Conservation (phyloP, 1,284 basidiomycete species). For the Irpex lacteus region DNA sequence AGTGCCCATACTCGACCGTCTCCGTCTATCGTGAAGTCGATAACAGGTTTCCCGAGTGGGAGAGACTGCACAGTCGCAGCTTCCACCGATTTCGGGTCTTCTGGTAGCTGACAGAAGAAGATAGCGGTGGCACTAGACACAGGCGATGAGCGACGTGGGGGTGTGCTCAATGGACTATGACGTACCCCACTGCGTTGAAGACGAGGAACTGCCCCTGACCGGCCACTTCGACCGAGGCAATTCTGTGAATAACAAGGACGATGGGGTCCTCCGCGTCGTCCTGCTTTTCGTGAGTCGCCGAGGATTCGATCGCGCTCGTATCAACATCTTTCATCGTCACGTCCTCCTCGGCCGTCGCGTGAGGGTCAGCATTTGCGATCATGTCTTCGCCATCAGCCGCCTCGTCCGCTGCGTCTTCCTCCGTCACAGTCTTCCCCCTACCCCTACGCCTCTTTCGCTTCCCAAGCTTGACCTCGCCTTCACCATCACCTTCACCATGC, state of each 20-base stretch:
- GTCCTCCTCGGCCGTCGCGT: slow-evolving; percentile 18
- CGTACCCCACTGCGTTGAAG: slow-evolving; percentile 68
- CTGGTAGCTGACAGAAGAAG: slow-evolving; percentile 47
- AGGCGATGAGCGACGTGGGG: slow-evolving; percentile 1
- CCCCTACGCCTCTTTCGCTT: slow-evolving; percentile 15
- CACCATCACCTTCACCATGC: slow-evolving; percentile 36
- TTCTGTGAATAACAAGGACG: slow-evolving; percentile 53
- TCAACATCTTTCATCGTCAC: slow-evolving; percentile 18
- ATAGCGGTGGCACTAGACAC: slow-evolving; percentile 62
- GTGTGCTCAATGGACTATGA: background rate
- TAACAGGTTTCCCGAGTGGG: slow-evolving; percentile 54
- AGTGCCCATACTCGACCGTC: slow-evolving; percentile 45
- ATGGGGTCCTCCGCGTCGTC: slow-evolving; percentile 22
- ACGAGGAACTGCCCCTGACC: slow-evolving; percentile 41
- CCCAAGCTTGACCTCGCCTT: slow-evolving; percentile 26
- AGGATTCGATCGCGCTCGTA: slow-evolving; percentile 20
- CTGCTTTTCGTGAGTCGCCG: slow-evolving; percentile 15
- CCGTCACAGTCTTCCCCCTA: slow-evolving; percentile 23
- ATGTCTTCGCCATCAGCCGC: slow-evolving; percentile 20
- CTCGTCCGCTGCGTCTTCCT: slow-evolving; percentile 16
- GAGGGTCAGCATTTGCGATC: slow-evolving; percentile 12
- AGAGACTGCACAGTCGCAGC: slow-evolving; percentile 36
- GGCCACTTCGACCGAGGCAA: slow-evolving; percentile 39
- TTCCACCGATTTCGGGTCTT: slow-evolving; percentile 19
- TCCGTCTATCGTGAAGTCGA: slow-evolving; percentile 50